Base-by-base conservation (phyloP, 2,329 filamentous ascomycete species). In the Oidium heveae region DNA sequence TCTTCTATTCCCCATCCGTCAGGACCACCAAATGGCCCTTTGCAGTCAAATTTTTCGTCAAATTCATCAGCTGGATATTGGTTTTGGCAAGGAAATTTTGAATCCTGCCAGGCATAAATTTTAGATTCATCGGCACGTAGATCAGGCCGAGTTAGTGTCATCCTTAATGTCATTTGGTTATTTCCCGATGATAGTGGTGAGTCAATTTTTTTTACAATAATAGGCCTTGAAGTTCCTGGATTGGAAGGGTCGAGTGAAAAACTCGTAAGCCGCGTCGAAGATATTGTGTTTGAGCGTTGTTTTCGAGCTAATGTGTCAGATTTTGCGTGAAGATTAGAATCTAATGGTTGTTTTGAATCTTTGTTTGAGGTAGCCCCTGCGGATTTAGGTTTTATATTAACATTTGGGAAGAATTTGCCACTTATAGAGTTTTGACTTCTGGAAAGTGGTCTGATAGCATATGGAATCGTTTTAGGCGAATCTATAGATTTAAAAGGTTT, bases 91-190 rank as follows among this genome's bases (percentile, higher is more conserved):
- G 56, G 59, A 44, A 56, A 60, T 56, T 66, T 66, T 39, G 62
- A 60, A 34, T 69, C 69, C 62, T 82, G 76, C 78, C 80, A 84
- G 44, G 79, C 79, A 61, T 87, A 85, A 16, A 85, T 73, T 57
- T 80, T 73, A 12, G 82, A 77, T 58, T 89, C 83, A 58, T 80
- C 73, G 4, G 81, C 80, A 44, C 87, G 80, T 51, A 96, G 73
- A 64, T 96, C 89, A 0, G 87, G 85, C 50, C 88, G 74, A 3
- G 91, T 96, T 55, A 96, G 74, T 0, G 89, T 96, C 87, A 96
- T 94, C 52, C 88, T 84, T 52, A 96, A 69, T 2, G 91, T 96
- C 88, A 95, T 95, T 66, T 96, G 88, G 36, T 88, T 76, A 55
- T 77, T 82, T 36, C 74, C 73, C 0, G 73, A 69, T 5, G 71